phyloP scores from a whole-genome alignment of 257 asterid genomes.

The Solanum appendiculatum region DNA sequence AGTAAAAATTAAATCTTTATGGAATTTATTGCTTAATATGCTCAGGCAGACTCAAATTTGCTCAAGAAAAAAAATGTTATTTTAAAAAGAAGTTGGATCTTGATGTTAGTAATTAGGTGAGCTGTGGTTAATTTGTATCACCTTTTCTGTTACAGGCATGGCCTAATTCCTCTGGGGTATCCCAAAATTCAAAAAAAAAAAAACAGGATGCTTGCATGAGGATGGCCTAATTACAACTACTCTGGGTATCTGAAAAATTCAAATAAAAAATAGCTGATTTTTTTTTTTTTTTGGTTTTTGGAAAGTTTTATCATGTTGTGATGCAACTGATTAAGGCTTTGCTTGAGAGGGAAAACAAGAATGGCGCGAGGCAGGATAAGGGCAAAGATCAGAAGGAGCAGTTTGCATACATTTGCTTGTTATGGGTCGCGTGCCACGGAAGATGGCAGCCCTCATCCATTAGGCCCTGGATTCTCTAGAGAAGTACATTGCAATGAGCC shows the following conservation, averaged over 20 bases:
- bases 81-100: background rate
- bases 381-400: conserved; percentile 71
- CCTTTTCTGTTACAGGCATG: background rate
- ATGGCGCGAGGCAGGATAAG: conserved; percentile 76
- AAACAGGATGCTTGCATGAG: background rate
- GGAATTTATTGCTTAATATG: background rate
- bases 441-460: conserved; percentile 24
- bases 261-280: background rate
- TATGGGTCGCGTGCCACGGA: conserved; percentile 35
- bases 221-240: background rate
- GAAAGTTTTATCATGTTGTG: background rate
- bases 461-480: conserved; percentile 82
- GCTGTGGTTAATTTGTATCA: background rate
- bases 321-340: background rate
- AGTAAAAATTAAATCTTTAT: background rate
- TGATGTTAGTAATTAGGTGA: background rate
- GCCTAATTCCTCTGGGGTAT: background rate
- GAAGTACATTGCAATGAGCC: conserved; percentile 76
- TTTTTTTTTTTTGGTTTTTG: background rate
- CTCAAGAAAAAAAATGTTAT: background rate
- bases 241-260: background rate
- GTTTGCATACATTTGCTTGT: conserved; percentile 72
- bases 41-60: background rate
- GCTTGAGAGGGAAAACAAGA: conserved; percentile 9
- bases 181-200: background rate